A percentile compares a stretch with the other conserved stretches of the same genome.
Conservation (phyloP, 768 basidiomycete genomes). For the Postia placenta region DNA sequence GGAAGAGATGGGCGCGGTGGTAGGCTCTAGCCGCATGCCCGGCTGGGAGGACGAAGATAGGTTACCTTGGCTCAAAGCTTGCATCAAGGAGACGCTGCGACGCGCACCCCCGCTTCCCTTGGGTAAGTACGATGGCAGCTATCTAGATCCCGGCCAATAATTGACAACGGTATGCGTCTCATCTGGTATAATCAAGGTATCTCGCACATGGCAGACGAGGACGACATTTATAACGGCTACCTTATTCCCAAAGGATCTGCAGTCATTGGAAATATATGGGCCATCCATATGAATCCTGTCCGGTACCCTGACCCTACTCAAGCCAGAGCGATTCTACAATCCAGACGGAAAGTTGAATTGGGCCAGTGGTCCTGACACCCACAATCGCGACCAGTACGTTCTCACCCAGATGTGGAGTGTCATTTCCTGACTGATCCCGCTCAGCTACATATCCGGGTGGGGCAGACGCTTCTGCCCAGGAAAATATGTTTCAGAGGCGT, state of each 20-base stretch:
- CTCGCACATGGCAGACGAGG: conserved; percentile 21
- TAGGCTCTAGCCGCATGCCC: conserved; percentile 49
- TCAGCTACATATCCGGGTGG: conserved; percentile 15
- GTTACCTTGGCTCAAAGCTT: conserved; percentile 48
- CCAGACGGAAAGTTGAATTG: background rate
- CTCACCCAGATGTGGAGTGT: too few species aligned
- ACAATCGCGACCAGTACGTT: conserved; percentile 2
- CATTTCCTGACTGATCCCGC: too few species aligned
- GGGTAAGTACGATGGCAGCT: too few species aligned
- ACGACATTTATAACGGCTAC: conserved; percentile 27
- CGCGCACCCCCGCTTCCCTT: background rate
- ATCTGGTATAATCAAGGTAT: too few species aligned
- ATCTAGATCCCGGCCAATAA: too few species aligned
- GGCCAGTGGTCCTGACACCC: background rate
- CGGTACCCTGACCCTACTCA: conserved; percentile 35
- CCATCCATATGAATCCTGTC: conserved; percentile 30
- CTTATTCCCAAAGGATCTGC: conserved; percentile 26
- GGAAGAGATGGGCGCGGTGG: conserved; percentile 52
- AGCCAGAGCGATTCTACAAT: conserved; percentile 30
- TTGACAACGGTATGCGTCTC: too few species aligned
- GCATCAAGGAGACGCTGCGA: conserved; percentile 36
- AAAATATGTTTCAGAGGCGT: conserved; percentile 13
- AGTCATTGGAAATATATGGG: conserved; percentile 18
- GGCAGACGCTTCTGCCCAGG: conserved; percentile 15
- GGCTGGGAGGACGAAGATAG: conserved; percentile 41